Percentiles rank a stretch among this genome's conserved stretches.
Conservation (phyloP, 345 rosid species). For the Heritiera fomes region DNA sequence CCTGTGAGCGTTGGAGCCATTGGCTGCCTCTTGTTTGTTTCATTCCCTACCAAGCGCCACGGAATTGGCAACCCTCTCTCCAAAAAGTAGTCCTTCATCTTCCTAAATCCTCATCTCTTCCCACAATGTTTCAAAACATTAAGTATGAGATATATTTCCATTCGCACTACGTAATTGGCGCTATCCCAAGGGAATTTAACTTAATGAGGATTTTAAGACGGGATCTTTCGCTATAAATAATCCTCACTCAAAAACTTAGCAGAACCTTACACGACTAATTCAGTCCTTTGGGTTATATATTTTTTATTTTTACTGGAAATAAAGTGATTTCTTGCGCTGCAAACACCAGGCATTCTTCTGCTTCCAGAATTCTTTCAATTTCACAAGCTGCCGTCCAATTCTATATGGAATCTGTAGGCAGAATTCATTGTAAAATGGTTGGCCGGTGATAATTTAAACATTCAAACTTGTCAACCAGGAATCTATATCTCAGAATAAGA, state of each 20-base stretch:
- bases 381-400: neutral
- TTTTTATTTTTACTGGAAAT: neutral
- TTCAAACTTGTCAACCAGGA: neutral
- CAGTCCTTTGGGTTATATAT: neutral
- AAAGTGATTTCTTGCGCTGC: neutral
- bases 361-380: neutral
- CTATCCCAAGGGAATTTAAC: no score
- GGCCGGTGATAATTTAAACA: neutral
- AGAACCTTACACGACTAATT: no score
- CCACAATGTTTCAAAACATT: no score
- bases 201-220: no score
- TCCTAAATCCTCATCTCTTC: neutral
- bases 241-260: no score
- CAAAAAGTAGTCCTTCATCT: constrained; percentile 18
- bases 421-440: neutral
- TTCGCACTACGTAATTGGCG: no score
- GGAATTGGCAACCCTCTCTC: constrained; percentile 70
- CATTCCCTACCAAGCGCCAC: constrained; percentile 64
- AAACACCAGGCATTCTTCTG: neutral
- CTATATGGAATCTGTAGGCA: neutral
- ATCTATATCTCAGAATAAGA: neutral
- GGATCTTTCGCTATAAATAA: no score
- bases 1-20: constrained; percentile 53
- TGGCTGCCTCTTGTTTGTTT: constrained; percentile 54
- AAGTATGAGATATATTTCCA: no score